Evolutionary conservation across 306 rosid genomes (phyloP).

Genomic region (Malus asiatica): DNA sequence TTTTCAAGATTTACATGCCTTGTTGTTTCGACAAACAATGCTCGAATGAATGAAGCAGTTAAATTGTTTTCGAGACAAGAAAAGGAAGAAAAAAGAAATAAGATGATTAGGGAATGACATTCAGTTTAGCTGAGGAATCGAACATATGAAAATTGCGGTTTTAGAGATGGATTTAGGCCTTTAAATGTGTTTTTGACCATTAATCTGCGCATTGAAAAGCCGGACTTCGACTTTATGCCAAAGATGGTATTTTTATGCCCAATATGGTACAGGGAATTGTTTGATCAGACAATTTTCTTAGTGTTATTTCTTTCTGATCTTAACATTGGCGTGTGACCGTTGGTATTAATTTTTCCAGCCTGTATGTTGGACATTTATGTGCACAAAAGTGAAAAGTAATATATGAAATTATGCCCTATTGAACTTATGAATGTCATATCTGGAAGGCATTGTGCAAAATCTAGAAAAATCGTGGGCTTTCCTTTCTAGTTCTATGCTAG

Average conservation of each 20-base stretch:
- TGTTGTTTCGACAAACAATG: not conserved
- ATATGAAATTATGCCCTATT: not conserved
- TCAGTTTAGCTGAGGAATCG: not conserved
- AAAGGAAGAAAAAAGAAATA: not conserved
- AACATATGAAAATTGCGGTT: not conserved
- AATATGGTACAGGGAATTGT: not conserved
- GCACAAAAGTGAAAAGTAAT: not conserved
- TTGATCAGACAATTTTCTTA: not conserved
- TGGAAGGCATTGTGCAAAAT: not conserved
- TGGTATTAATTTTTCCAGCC: not conserved
- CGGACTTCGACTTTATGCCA: not conserved
- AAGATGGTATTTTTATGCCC: not conserved
- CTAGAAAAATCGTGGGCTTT: not conserved
- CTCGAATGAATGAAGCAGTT: not conserved
- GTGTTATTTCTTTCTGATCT: not conserved
- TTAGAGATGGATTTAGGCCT: not conserved
- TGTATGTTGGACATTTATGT: not conserved
- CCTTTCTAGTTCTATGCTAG: not conserved
- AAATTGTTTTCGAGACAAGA: not conserved
- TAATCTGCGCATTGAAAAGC: not conserved
- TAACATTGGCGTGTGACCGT: not conserved
- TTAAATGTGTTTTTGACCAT: not conserved
- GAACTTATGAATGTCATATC: not conserved
- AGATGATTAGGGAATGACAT: not conserved
- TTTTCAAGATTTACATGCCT: not conserved